phyloP scores from a whole-genome alignment of 2,329 filamentous ascomycete genomes.

The Penicillium nordicum region DNA sequence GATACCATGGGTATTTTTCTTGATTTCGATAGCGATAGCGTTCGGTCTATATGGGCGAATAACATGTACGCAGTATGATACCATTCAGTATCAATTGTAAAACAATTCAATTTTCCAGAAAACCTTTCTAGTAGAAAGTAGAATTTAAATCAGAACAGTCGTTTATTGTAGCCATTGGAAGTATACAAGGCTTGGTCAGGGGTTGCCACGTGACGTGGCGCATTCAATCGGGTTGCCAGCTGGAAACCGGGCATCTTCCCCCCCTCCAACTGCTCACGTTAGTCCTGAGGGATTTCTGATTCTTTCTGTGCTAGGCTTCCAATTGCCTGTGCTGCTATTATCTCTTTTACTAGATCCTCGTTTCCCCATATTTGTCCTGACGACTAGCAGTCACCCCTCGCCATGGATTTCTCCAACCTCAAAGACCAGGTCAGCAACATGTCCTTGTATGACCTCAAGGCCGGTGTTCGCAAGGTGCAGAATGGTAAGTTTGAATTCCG shows the following conservation, averaged over 20 bases:
- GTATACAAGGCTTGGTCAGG: constrained; percentile 24
- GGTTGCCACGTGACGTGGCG: constrained; percentile 34
- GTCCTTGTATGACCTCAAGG: constrained; percentile 92
- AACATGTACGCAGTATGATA: constrained; percentile 25
- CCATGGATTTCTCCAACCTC: constrained; percentile 81
- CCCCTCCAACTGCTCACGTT: constrained; percentile 14
- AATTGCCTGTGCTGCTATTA: constrained; percentile 11
- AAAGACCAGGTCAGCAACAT: constrained; percentile 87
- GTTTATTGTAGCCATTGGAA: neutral
- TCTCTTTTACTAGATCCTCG: neutral
- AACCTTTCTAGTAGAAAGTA: neutral
- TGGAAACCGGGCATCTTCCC: constrained; percentile 23
- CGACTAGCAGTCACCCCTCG: constrained; percentile 24
- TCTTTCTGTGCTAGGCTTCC: constrained; percentile 9
- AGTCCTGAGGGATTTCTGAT: constrained; percentile 16
- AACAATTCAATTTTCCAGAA: neutral
- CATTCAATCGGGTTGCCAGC: constrained; percentile 26
- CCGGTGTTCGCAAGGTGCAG: constrained; percentile 88
- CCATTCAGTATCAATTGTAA: constrained; percentile 3
- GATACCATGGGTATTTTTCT: constrained; percentile 27
- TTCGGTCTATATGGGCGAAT: constrained; percentile 17
- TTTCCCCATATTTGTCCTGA: constrained; percentile 2
- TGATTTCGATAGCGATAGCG: constrained; percentile 23
- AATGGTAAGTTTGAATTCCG: constrained; percentile 68
- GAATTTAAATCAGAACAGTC: neutral